Evolutionary conservation across 306 rosid genomes (phyloP).

Genomic region (Lathyrus aphaca): DNA sequence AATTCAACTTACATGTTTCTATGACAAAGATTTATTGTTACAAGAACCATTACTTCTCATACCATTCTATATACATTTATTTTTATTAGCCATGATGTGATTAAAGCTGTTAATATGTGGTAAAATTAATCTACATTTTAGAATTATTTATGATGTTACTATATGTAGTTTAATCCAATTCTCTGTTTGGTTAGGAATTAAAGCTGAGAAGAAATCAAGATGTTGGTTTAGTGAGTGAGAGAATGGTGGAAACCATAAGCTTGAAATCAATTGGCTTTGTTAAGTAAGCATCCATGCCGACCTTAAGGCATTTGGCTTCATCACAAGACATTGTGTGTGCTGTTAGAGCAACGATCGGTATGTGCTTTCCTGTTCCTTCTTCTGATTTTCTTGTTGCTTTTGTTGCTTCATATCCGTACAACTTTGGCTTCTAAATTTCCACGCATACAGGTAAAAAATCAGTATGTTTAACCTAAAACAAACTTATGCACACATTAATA

Average conservation of each 20-base stretch:
- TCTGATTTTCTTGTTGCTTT: conserved; percentile 89
- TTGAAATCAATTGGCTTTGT: conserved; percentile 98
- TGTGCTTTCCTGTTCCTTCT: conserved; percentile 65
- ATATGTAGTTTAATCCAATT: conserved; percentile 31
- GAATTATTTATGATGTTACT: conserved; percentile 3
- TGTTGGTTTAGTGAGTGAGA: conserved; percentile 71
- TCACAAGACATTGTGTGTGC: conserved; percentile 99
- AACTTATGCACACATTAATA: background rate
- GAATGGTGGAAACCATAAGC: conserved; percentile 93
- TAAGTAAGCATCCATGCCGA: conserved; percentile 99
- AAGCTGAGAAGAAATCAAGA: conserved; percentile 41
- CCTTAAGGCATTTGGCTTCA: conserved; percentile 97
- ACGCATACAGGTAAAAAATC: conserved; percentile 23
- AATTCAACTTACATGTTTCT: conserved; percentile 20
- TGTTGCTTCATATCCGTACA: conserved; percentile 99
- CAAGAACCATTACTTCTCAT: background rate
- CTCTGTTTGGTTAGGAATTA: conserved; percentile 29
- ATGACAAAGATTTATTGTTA: background rate
- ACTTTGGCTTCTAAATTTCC: conserved; percentile 88
- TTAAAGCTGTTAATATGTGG: conserved; percentile 24
- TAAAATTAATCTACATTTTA: conserved; percentile 34
- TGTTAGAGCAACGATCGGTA: conserved; percentile 93
- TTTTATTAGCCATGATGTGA: conserved; percentile 19
- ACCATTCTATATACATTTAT: conserved; percentile 1
- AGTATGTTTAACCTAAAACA: background rate